Conservation (phyloP, 345 rosid genomes). For the Hypericum androsaemum region DNA sequence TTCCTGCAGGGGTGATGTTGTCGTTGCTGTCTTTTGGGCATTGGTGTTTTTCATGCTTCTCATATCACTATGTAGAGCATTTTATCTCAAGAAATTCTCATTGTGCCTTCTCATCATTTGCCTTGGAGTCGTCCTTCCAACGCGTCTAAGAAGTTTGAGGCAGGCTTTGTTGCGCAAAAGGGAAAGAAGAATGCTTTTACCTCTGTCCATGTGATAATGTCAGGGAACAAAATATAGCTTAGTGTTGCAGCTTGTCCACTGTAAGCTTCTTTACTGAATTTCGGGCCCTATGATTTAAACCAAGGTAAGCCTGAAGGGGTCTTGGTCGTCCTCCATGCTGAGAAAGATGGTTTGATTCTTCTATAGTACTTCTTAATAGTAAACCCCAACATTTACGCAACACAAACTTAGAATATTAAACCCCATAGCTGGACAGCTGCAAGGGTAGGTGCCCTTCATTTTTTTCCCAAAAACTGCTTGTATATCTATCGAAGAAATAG, state of each 20-base stretch:
- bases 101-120: conserved; percentile 19
- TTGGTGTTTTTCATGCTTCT: conserved; percentile 25
- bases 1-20: conserved; percentile 37
- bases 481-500: no score
- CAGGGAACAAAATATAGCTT: not conserved
- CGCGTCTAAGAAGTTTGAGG: conserved; percentile 28
- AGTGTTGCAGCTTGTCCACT: not conserved
- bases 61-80: conserved; percentile 20
- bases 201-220: conserved; percentile 36
- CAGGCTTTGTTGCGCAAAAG: conserved; percentile 31
- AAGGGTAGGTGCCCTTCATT: no score
- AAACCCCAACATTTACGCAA: no score
- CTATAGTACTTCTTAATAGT: conserved; percentile 3
- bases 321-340: conserved; percentile 8
- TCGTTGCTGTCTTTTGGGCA: conserved; percentile 37
- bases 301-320: conserved; percentile 1
- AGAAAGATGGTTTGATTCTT: conserved; percentile 18
- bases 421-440: no score
- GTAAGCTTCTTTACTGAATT: not conserved
- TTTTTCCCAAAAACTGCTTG: no score
- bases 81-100: conserved; percentile 28
- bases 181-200: conserved; percentile 37
- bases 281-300: conserved; percentile 1
- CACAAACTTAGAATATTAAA: no score
- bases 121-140: conserved; percentile 28